phyloP scores from a whole-genome alignment of 345 rosid genomes.

The Pistacia vera region DNA sequence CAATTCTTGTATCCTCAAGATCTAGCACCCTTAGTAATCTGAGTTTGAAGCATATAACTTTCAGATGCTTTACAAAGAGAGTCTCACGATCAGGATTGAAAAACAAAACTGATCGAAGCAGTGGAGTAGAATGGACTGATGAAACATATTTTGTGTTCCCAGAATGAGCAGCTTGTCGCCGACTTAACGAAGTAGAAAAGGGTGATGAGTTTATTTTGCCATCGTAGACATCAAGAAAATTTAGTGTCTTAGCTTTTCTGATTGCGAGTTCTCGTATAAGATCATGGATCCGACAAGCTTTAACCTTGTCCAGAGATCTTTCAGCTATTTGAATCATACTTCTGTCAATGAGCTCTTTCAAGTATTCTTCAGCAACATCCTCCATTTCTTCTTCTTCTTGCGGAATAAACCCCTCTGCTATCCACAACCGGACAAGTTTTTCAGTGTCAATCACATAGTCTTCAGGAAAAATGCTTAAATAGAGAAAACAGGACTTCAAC shows the following conservation, averaged over 20 bases:
- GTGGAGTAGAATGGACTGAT: background rate
- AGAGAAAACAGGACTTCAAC: constrained; percentile 36
- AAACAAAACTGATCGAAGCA: constrained; percentile 18
- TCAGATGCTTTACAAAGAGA: background rate
- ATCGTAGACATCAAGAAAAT: constrained; percentile 24
- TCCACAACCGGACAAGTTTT: constrained; percentile 30
- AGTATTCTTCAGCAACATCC: constrained; percentile 30
- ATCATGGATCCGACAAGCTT: constrained; percentile 28
- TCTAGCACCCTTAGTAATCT: constrained; percentile 25
- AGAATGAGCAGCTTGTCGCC: background rate
- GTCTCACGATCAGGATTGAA: constrained; percentile 11
- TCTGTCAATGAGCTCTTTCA: constrained; percentile 31
- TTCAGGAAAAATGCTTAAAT: constrained; percentile 32
- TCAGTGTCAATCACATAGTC: constrained; percentile 19
- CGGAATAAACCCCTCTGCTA: constrained; percentile 30
- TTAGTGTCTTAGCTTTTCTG: constrained; percentile 24
- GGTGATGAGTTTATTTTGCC: background rate
- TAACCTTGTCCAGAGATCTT: constrained; percentile 17
- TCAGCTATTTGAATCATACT: constrained; percentile 34
- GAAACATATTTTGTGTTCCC: background rate
- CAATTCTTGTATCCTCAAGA: constrained; percentile 23
- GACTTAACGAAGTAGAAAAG: background rate
- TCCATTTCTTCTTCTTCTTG: constrained; percentile 24
- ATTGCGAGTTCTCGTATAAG: constrained; percentile 26
- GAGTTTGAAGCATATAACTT: background rate